Evolutionary conservation across 2,329 filamentous ascomycete species (phyloP), one percentile per base, ranked within the genome.

Genomic region (Neofusicoccum laricinum): DNA sequence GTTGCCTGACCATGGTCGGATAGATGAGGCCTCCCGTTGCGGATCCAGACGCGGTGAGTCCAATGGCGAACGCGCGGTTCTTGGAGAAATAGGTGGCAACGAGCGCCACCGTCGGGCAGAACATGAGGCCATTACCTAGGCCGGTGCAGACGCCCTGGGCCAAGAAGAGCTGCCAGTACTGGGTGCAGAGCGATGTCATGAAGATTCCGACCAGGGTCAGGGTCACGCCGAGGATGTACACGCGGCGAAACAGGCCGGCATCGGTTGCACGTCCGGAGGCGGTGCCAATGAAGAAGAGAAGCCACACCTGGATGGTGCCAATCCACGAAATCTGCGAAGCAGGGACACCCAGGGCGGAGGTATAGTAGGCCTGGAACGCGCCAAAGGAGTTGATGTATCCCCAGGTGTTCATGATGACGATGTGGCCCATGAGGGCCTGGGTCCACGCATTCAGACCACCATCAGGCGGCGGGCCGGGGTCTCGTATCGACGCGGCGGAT

Each of bases 11-110:
- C n/a, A 83, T 71, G 1, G 85, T 78, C 0, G 88, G 88, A 70
- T 88, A 91, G 2, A 90, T 79, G 21, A 90, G 76, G 0, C 88
- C 88, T 0, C 88, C 89, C 0, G 84, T 84, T 0, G 82, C 83
- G 30, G 85, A 86, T 0, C 89, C 89, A 0, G 82, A 83, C 0
- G 86, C 85, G 10, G 81, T 81, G 7, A 88, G 79, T 0, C 86
- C 86, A 17, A 90, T 79, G 0, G 88, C 88, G 2, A 89, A 76
- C 0, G 82, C 82, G 3, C 85, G 80, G n/a, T 84, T 83, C n/a
- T 74, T 82, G 8, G 78, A 78, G 68, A 90, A 91, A 63, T 88
- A 89, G 0, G 86, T 87, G 1, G 71, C 69, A 1, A 76, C 69
- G 0, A 77, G 68, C 0, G 71, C 69, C 8, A 76, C 68, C 0